Base-by-base conservation (phyloP, 495 filamentous ascomycete genomes). In the Penicillium antarcticum region DNA sequence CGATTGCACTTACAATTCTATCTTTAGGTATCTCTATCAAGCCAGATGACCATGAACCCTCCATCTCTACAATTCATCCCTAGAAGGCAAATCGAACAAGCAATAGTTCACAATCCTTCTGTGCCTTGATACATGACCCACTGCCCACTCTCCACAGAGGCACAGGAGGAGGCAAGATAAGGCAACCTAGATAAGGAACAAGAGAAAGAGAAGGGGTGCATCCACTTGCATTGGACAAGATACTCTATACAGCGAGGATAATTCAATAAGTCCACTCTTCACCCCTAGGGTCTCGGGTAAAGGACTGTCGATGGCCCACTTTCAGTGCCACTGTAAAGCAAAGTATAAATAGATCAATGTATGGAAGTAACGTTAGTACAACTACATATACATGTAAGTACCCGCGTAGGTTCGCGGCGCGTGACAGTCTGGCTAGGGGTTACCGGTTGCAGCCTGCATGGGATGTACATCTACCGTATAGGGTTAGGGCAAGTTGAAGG, bases 271-370 rank as follows among this genome's bases (percentile, higher is more conserved):
- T 12, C 42, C 42, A 34, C 42, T 35, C 10, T 18, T 16, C 11
- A 46, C 36, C 32, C 44, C 44, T 46, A 23, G 18, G 23, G 43
- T 36, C 29, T 46, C 32, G 18, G 43, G 43, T 46, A 24, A 13
- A 17, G 32, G n/a, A n/a, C n/a, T n/a, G n/a, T 23, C 14, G 5
- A 5, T 26, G 10, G 41, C 1, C 24, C 21, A 23, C 21, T 23
- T 23, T 3, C 21, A 23, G 21, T 23, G 21, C 21, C 21, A 23
- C 21, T 23, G 6, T 23, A 23, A 5, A 23, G 21, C 4, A 5
- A 23, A 23, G 21, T 23, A 23, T 23, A 23, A 3, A 23, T 2
- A 5, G 4, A 23, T 23, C 21, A 0, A 23, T 5, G n/a, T n/a
- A n/a, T n/a, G n/a, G n/a, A n/a, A n/a, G n/a, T n/a, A n/a, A n/a